Percentiles rank a stretch among this genome's conserved stretches.
phyloP scores from a whole-genome alignment of 106 monocot species.

The Platanthera guangdongensis region DNA sequence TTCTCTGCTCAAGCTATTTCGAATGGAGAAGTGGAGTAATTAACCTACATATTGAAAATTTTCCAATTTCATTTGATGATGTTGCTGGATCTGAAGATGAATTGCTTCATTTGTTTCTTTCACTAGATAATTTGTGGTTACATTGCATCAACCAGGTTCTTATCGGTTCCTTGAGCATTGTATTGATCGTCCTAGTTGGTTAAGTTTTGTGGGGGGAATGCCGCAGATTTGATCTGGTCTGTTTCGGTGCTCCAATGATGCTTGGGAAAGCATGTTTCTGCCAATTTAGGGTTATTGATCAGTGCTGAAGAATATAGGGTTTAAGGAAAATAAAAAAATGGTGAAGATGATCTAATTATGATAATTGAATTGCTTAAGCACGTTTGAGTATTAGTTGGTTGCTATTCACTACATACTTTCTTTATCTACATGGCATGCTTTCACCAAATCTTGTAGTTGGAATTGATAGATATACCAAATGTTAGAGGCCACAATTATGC shows the following conservation, averaged over 20 bases:
- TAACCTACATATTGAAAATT: not conserved
- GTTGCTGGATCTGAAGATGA: not conserved
- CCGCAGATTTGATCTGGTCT: not conserved
- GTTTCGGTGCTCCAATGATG: not conserved
- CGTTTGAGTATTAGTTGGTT: not conserved
- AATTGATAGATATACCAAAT: constrained; percentile 1
- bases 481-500: not conserved
- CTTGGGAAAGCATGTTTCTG: not conserved
- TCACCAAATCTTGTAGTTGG: not conserved
- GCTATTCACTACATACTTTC: not conserved
- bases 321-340: not conserved
- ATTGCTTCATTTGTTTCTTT: not conserved
- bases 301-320: not conserved
- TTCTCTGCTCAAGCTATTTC: not conserved
- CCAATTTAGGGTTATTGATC: not conserved
- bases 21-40: no score
- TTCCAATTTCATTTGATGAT: not conserved
- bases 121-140: not conserved
- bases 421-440: not conserved
- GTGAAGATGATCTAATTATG: constrained; percentile 1
- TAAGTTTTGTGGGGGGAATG: not conserved
- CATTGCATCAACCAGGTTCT: not conserved
- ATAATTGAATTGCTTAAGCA: not conserved
- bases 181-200: not conserved
- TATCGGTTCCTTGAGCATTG: not conserved